Percentiles rank a stretch among this genome's conserved stretches.
These are phyloP conservation scores for Trypanosoma boissoni DNA, from an alignment of 208 protist genomes.

Conservation along the genomic window DNA sequence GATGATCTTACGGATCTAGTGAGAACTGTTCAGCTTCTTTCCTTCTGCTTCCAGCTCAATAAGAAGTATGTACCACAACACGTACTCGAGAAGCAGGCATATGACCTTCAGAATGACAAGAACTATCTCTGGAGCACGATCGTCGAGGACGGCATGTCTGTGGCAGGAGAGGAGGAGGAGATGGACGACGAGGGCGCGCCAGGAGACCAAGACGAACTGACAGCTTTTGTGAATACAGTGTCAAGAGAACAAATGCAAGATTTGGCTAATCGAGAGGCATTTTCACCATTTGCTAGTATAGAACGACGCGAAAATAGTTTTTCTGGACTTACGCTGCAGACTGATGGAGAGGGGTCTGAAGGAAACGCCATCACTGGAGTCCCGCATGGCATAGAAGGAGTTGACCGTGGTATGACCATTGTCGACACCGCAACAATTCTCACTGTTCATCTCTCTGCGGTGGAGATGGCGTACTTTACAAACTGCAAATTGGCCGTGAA, in stretches of 20 bases:
- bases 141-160: constrained; percentile 1
- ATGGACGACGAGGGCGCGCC: constrained; percentile 15
- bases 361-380: background rate
- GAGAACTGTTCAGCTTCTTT: constrained; percentile 59
- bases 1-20: constrained; percentile 66
- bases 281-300: background rate
- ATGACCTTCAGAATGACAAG: constrained; percentile 35
- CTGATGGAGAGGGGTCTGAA: background rate
- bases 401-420: constrained; percentile 40
- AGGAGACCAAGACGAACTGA: constrained; percentile 10
- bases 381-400: background rate
- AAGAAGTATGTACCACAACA: constrained; percentile 87
- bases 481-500: constrained; percentile 54
- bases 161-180: constrained; percentile 33
- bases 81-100: constrained; percentile 59
- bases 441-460: constrained; percentile 48
- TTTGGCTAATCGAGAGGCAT: background rate
- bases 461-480: constrained; percentile 64
- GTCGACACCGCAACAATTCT: constrained; percentile 68
- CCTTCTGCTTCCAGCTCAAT: constrained; percentile 69
- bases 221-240: constrained; percentile 23
- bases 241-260: background rate
- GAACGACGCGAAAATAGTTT: background rate
- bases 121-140: constrained; percentile 17
- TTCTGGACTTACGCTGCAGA: background rate